Evolutionary conservation across 2,329 filamentous ascomycete species (phyloP), one percentile per base, ranked within the genome.

Genomic region (Lachnellula cervina): DNA sequence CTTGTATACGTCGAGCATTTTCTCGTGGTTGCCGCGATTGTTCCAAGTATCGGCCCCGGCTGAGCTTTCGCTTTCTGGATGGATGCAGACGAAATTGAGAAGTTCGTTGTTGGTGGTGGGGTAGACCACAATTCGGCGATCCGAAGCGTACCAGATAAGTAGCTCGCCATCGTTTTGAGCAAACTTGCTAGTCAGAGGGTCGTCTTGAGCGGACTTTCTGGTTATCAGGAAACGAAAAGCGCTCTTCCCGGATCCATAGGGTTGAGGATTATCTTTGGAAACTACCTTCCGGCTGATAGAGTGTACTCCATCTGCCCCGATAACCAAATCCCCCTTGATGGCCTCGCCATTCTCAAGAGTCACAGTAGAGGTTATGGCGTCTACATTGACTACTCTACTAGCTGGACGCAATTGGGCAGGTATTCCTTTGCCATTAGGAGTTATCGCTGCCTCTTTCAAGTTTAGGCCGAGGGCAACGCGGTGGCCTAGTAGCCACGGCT

Each of bases 271-370:
- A 25, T 40, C 35, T 7, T 56, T 54, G 7, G 17, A 44, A 16
- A 63, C 46, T 16, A n/a, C 42, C 23, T 48, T 55, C 35, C 60
- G 46, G 5, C 49, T 53, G 5, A 50, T 49, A 3, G 61, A 63
- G 61, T 76, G 72, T 2, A 82, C 78, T 0, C 81, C 81, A 58
- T 83, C 80, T 0, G 80, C 80, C 2, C 79, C 80, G 3, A 83
- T 59, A 2, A 83, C 61, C 0, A 83, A 51, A 56, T 83, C 80
- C 2, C 75, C 77, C 2, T 72, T 60, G 5, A 78, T 62, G 1
- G 62, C 63, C 0, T 72, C 68, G 0, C 79, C 80, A 44, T 75
- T 71, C 4, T 74, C 74, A 1, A 82, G 72, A 1, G 68, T 74
- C 0, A 83, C 60, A 0, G 68, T 74, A 0, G 72, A 76, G 2